Percentiles rank a stretch among this genome's conserved stretches.
Conservation (phyloP, 495 filamentous ascomycete genomes). For the Penicillium salamii region DNA sequence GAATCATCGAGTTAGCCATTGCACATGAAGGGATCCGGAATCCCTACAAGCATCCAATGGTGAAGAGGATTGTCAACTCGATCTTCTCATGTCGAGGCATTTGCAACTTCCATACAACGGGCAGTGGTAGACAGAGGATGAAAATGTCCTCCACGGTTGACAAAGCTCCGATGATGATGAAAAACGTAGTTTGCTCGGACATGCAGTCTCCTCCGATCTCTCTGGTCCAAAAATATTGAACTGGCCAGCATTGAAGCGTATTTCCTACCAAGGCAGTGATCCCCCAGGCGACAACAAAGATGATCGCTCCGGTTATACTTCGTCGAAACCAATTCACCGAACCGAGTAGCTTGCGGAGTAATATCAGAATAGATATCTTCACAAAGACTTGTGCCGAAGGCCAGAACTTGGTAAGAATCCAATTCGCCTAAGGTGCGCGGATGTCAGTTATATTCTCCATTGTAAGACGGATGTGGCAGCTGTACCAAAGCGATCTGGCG, state of each 20-base stretch:
- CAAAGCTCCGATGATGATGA: conserved; percentile 17
- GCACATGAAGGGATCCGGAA: background rate
- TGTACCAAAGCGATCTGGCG: background rate
- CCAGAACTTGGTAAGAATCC: conserved; percentile 27
- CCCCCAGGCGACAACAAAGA: conserved; percentile 17
- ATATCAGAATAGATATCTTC: conserved; percentile 35
- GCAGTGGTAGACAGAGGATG: conserved; percentile 33
- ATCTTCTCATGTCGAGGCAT: conserved; percentile 23
- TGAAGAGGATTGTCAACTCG: conserved; percentile 10
- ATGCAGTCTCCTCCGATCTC: conserved; percentile 24
- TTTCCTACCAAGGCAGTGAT: conserved; percentile 19
- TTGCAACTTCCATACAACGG: conserved; percentile 26
- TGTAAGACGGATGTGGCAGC: background rate
- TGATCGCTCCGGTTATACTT: background rate
- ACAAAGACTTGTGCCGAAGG: conserved; percentile 25
- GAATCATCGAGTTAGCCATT: background rate
- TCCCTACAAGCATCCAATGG: background rate
- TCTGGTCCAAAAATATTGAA: conserved; percentile 28
- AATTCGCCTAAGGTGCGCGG: conserved; percentile 11
- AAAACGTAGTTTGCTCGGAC: conserved; percentile 11
- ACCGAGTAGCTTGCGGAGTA: conserved; percentile 25
- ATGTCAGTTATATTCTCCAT: background rate
- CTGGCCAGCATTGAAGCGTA: conserved; percentile 28
- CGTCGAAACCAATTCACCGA: conserved; percentile 4
- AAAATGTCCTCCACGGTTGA: conserved; percentile 31